phyloP scores from a whole-genome alignment of 306 rosid genomes.

The Erythrophleum fordii region DNA sequence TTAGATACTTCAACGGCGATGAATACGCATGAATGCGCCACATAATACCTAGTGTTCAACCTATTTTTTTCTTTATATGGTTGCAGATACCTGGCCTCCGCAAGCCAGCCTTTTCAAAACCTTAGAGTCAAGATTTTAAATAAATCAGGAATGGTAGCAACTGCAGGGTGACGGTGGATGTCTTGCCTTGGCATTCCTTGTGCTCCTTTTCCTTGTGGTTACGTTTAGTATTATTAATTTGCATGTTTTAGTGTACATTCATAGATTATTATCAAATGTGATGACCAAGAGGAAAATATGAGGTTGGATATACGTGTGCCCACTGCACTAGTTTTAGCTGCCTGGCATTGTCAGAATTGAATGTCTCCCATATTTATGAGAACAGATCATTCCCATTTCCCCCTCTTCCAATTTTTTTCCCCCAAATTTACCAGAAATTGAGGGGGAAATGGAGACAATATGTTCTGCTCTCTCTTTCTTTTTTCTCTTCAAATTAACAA shows the following conservation, averaged over 20 bases:
- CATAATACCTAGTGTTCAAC: neutral
- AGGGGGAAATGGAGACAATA: too few relatives aligned
- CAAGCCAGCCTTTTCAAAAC: slow-evolving; percentile 53
- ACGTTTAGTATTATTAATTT: slow-evolving; percentile 29
- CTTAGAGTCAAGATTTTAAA: slow-evolving; percentile 46
- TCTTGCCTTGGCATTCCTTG: slow-evolving; percentile 23
- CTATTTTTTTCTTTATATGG: neutral
- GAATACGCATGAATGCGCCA: neutral
- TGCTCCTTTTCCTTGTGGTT: slow-evolving; percentile 9
- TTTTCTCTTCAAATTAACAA: too few relatives aligned
- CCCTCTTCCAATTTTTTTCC: too few relatives aligned
- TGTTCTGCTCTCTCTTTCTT: too few relatives aligned
- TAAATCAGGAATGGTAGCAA: slow-evolving; percentile 9
- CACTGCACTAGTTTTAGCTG: neutral
- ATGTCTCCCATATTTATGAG: too few relatives aligned
- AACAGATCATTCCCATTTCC: too few relatives aligned
- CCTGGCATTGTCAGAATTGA: neutral
- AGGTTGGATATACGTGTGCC: neutral
- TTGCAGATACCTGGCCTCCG: slow-evolving; percentile 79
- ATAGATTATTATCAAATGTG: slow-evolving; percentile 23
- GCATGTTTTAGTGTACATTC: slow-evolving; percentile 5
- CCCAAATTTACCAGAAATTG: too few relatives aligned
- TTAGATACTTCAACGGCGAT: neutral
- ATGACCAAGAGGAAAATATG: neutral
- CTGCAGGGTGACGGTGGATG: slow-evolving; percentile 23